Conservation (phyloP, 176 grass and related monocot species). For the Carex parvula region DNA sequence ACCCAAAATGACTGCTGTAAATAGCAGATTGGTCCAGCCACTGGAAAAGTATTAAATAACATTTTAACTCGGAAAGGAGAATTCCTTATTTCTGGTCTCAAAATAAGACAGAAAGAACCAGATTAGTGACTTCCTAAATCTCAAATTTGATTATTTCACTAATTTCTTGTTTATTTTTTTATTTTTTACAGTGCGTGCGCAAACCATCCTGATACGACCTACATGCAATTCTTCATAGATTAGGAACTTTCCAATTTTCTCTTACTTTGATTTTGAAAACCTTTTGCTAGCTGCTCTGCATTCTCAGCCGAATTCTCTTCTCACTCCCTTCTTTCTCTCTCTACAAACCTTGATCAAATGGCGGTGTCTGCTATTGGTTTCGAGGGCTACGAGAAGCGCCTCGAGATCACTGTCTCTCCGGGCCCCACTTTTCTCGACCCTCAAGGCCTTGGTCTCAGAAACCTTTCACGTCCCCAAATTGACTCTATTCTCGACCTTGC, state of each 20-base stretch:
- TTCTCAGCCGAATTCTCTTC: slow-evolving; percentile 31
- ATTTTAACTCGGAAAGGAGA: neutral
- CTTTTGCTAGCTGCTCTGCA: slow-evolving; percentile 61
- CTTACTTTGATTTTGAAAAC: slow-evolving; percentile 20
- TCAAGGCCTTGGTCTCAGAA: slow-evolving; percentile 47
- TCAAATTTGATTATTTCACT: slow-evolving; percentile 19
- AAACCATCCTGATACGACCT: slow-evolving; percentile 84
- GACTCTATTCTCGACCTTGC: slow-evolving; percentile 75
- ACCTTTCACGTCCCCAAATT: slow-evolving; percentile 59
- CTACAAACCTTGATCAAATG: slow-evolving; percentile 43
- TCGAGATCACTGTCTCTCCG: slow-evolving; percentile 74
- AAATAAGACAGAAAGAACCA: neutral
- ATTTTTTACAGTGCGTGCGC: slow-evolving; percentile 58
- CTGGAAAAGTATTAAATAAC: neutral
- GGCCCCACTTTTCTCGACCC: slow-evolving; percentile 67
- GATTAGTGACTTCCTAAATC: neutral
- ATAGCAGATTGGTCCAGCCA: neutral
- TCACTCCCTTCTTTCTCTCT: slow-evolving; percentile 10
- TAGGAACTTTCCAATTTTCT: slow-evolving; percentile 44
- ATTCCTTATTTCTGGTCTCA: neutral
- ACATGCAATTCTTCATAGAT: slow-evolving; percentile 42
- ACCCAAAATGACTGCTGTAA: neutral
- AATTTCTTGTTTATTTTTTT: slow-evolving; percentile 24
- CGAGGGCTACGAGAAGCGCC: slow-evolving; percentile 92
- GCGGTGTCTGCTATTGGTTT: slow-evolving; percentile 73